These are phyloP conservation scores for Paracoccidioides lutzii DNA, from an alignment of 2,329 filamentous ascomycete species.

Conservation along the genomic window DNA sequence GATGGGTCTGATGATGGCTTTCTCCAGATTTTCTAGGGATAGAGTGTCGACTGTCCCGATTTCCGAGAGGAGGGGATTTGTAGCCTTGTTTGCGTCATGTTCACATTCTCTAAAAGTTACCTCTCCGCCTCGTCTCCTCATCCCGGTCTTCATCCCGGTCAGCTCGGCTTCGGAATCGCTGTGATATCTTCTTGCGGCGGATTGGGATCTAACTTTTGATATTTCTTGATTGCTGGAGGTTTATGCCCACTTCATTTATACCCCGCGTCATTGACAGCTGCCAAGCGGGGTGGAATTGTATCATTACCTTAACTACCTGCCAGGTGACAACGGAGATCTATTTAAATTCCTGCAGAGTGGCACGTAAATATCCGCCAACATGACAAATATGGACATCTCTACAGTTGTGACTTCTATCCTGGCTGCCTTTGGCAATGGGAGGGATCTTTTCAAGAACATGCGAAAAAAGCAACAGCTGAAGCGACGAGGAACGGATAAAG, in stretches of 20 bases:
- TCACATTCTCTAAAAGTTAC: not conserved
- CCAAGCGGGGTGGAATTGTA: not conserved
- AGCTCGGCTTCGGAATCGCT: not conserved
- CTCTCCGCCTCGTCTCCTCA: not conserved
- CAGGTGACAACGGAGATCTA: not conserved
- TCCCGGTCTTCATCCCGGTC: not conserved
- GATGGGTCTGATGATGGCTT: not conserved
- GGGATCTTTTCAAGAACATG: slow-evolving; percentile 2
- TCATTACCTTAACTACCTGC: not conserved
- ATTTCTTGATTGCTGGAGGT: not conserved
- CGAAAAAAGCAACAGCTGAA: not conserved
- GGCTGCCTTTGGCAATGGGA: not conserved
- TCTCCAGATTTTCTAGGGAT: not conserved
- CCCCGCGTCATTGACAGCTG: not conserved
- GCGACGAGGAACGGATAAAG: not conserved
- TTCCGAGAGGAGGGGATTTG: not conserved
- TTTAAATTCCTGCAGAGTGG: not conserved
- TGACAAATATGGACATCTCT: slow-evolving; percentile 1
- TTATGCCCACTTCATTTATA: not conserved
- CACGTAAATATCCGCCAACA: not conserved
- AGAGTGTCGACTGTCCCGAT: not conserved
- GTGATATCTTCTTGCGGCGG: not conserved
- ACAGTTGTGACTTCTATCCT: not conserved
- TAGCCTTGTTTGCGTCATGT: not conserved
- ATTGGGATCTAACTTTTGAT: not conserved